Base-by-base conservation (phyloP, 805 yeast species). In the Maudiozyma pseudohumilis region DNA sequence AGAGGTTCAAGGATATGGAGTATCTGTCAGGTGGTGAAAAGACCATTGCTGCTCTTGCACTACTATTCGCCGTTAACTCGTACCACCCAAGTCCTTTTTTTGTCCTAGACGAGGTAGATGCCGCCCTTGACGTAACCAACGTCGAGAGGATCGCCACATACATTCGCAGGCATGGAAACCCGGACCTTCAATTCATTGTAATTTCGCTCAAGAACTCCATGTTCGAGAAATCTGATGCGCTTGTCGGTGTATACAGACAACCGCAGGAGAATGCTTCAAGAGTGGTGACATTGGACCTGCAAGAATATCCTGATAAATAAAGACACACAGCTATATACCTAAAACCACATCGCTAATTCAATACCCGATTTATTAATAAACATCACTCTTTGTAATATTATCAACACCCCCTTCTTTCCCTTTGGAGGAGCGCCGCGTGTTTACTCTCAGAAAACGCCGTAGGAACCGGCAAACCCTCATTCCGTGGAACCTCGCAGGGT, bases 71-170 rank as follows among this genome's bases (percentile, higher is more conserved):
- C 0, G 76, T 88, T 29, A 96, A 92, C 56, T 78, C 94, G 0
- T 82, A 66, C 60, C 89, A 80, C 36, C 96, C 96, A 2, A 80
- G 96, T 1, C 98, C 98, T 23, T 92, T 92, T 56, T 89, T 92
- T 55, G 95, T 92, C 0, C 65, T 92, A 30, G 98, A 92, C 58
- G 98, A 92, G 61, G 87, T 92, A n/a, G 98, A 92, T 63, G 97
- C 98, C 0, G 97, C 97, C 0, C 70, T 92, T 41, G 98, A 92
- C 60, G 79, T 83, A 42, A 76, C 85, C 18, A 92, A 92, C 52
- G 96, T 92, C 18, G 75, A 74, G 38, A 75, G 76, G 51, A 78
- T 92, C 40, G 96, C 96, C n/a, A 77, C 75, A 41, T 92, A 88
- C 55, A 85, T 92, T 42, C 70, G 70, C 35, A 73, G 71, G 42